Conservation (phyloP, 495 filamentous ascomycete species). For the Podospora bellae-mahoneyi region DNA sequence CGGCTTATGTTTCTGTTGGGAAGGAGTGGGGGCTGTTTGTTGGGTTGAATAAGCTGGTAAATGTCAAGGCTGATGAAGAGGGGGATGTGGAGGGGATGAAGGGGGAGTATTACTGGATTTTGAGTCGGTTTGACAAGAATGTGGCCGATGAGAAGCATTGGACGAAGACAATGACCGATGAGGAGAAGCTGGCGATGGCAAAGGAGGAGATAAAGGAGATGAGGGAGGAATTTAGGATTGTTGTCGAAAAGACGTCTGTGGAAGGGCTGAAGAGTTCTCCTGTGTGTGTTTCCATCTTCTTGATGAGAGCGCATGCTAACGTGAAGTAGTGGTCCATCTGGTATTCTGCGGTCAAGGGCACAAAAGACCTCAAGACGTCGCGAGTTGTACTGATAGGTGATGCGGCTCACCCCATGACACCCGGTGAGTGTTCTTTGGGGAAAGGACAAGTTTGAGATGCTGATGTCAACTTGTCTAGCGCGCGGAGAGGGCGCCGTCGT, state of each 20-base stretch:
- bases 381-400: conserved; percentile 54
- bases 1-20: conserved; percentile 17
- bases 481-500: conserved; percentile 37
- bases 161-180: conserved; percentile 19
- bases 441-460: background rate
- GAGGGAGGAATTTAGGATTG: conserved; percentile 22
- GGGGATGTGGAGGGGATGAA: conserved; percentile 7
- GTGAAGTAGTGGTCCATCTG: conserved; percentile 5
- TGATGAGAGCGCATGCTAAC: background rate
- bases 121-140: conserved; percentile 13
- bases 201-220: conserved; percentile 18
- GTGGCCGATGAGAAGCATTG: conserved; percentile 24
- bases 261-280: conserved; percentile 15
- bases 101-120: conserved; percentile 32
- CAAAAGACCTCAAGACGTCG: conserved; percentile 29
- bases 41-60: conserved; percentile 25
- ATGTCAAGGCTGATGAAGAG: conserved; percentile 15
- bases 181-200: conserved; percentile 25
- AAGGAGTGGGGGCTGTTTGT: conserved; percentile 26
- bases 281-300: conserved; percentile 3
- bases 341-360: conserved; percentile 18
- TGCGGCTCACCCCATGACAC: conserved; percentile 58
- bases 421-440: conserved; percentile 42
- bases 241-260: conserved; percentile 22
- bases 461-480: conserved; percentile 16